These are phyloP conservation scores for Cicer chorassanicum DNA, from an alignment of 306 rosid species.

Conservation along the genomic window DNA sequence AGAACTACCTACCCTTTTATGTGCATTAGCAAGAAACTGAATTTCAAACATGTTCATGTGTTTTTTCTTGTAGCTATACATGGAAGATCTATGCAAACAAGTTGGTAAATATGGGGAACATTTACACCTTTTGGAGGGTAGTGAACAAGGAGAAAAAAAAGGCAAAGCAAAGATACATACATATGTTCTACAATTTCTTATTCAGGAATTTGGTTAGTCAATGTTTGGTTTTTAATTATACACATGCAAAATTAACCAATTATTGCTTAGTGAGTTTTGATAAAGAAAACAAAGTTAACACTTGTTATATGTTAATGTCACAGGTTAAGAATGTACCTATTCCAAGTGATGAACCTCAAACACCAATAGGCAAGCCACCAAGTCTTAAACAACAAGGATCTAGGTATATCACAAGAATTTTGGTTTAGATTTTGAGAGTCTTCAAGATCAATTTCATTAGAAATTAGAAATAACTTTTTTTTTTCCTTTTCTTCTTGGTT, in stretches of 20 bases:
- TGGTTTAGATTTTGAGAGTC: not conserved
- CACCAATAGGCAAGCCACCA: constrained; percentile 48
- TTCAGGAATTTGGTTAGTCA: constrained; percentile 70
- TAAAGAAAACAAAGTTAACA: constrained; percentile 2
- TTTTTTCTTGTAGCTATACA: constrained; percentile 68
- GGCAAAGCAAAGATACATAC: constrained; percentile 88
- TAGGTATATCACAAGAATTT: constrained; percentile 51
- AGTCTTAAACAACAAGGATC: constrained; percentile 48
- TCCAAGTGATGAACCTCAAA: constrained; percentile 58
- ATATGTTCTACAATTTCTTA: constrained; percentile 75
- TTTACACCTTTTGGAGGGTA: constrained; percentile 76
- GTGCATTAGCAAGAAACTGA: not conserved
- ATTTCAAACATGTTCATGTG: not conserved
- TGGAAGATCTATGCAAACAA: constrained; percentile 94
- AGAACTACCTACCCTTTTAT: not conserved
- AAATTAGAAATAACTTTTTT: constrained; percentile 30
- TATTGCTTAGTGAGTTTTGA: not conserved
- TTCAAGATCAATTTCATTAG: not conserved
- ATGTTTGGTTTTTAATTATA: not conserved
- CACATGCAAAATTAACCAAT: not conserved
- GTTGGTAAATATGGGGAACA: constrained; percentile 78
- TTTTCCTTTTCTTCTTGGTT: constrained; percentile 27
- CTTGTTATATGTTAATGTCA: constrained; percentile 38
- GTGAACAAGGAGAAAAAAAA: constrained; percentile 77
- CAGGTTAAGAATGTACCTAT: constrained; percentile 75